Evolutionary conservation across 352 stramenopile genomes (phyloP).

Genomic region (Peronospora destructor): DNA sequence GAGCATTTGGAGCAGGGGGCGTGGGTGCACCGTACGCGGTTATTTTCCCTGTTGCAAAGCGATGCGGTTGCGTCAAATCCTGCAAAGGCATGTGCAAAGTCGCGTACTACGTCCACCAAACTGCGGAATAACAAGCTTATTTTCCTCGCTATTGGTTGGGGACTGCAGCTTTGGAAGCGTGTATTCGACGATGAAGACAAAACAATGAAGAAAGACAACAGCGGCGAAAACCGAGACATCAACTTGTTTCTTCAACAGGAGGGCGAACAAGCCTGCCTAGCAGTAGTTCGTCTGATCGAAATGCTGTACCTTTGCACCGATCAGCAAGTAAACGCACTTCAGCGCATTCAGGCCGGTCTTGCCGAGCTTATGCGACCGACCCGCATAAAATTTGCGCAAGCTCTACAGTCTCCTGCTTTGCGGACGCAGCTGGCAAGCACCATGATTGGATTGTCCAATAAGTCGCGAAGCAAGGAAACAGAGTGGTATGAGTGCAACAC

Average conservation of each 20-base stretch:
- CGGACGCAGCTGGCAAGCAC: conserved; percentile 54
- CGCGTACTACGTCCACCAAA: conserved; percentile 37
- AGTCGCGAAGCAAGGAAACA: conserved; percentile 65
- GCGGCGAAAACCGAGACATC: not conserved
- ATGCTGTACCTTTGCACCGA: conserved; percentile 75
- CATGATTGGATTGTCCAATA: conserved; percentile 66
- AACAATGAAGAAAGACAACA: conserved; percentile 25
- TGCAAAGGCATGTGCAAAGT: conserved; percentile 30
- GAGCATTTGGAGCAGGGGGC: conserved; percentile 31
- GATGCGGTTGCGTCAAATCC: conserved; percentile 23
- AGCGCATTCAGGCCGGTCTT: conserved; percentile 57
- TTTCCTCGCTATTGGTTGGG: conserved; percentile 45
- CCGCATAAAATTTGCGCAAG: conserved; percentile 52
- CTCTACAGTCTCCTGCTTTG: conserved; percentile 52
- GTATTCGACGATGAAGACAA: conserved; percentile 45
- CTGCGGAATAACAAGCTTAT: conserved; percentile 65
- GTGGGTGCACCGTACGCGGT: conserved; percentile 56
- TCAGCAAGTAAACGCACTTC: conserved; percentile 65
- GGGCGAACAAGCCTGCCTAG: conserved; percentile 53
- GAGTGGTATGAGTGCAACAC: conserved; percentile 81
- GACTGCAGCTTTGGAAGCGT: conserved; percentile 55
- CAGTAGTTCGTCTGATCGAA: conserved; percentile 63
- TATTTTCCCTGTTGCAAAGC: conserved; percentile 53
- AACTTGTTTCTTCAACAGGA: conserved; percentile 38
- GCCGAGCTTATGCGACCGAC: conserved; percentile 45